Evolutionary conservation across 1,284 basidiomycete genomes (phyloP).

Genomic region (Moesziomyces parantarcticus): DNA sequence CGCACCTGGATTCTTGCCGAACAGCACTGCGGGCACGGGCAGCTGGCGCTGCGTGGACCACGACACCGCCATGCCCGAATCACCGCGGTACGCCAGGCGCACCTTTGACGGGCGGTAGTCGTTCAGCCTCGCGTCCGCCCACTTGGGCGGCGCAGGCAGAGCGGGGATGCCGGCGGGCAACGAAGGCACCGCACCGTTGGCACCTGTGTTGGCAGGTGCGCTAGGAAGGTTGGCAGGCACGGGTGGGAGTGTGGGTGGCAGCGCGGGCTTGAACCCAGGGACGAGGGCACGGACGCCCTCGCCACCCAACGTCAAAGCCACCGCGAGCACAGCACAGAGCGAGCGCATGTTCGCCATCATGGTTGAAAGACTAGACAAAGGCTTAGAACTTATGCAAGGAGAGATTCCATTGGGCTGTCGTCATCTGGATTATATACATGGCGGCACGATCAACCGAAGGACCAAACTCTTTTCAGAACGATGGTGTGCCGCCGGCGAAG

Average conservation of each 20-base stretch:
- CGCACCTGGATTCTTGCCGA: conserved; percentile 3
- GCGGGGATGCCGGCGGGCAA: not conserved
- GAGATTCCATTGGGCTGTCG: too few species aligned
- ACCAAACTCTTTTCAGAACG: too few species aligned
- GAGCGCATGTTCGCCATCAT: not conserved
- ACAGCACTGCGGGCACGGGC: conserved; percentile 23
- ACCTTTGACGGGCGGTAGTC: conserved; percentile 8
- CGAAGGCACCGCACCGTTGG: not conserved
- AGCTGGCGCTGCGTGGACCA: conserved; percentile 35
- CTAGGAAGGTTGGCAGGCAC: not conserved
- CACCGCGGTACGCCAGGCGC: conserved; percentile 10
- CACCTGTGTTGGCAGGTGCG: not conserved
- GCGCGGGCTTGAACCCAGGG: not conserved
- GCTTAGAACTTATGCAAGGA: too few species aligned
- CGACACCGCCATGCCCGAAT: conserved; percentile 18
- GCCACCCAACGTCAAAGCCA: not conserved
- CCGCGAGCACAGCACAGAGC: conserved; percentile 1
- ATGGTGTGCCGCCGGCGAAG: too few species aligned
- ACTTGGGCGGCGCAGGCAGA: conserved; percentile 1
- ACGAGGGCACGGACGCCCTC: not conserved
- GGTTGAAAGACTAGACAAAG: not conserved
- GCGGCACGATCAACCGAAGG: too few species aligned
- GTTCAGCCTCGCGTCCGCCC: conserved; percentile 4
- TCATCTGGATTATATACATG: not conserved
- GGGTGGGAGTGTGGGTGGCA: not conserved